Evolutionary conservation across 345 rosid species (phyloP).

Genomic region (Pelargonium nanum): DNA sequence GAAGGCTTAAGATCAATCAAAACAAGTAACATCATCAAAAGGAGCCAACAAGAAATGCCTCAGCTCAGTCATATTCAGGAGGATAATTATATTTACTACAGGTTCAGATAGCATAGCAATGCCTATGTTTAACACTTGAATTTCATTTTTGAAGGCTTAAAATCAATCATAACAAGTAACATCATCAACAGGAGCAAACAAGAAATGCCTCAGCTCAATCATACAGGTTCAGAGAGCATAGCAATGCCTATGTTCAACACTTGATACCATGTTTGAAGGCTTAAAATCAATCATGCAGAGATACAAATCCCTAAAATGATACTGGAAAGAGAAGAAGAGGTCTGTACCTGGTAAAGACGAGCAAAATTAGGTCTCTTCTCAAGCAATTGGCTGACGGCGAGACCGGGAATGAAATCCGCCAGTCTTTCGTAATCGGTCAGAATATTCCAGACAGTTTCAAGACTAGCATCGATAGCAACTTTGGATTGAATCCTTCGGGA

Average conservation of each 20-base stretch:
- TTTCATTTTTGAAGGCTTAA: too few relatives aligned
- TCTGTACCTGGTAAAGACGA: slow-evolving; percentile 63
- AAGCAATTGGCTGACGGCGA: slow-evolving; percentile 67
- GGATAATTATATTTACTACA: too few relatives aligned
- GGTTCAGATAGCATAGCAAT: too few relatives aligned
- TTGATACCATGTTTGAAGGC: not conserved
- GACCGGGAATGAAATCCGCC: slow-evolving; percentile 69
- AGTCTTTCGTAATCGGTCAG: slow-evolving; percentile 74
- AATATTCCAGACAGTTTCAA: slow-evolving; percentile 62
- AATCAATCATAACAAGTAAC: slow-evolving; percentile 11
- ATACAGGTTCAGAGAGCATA: too few relatives aligned
- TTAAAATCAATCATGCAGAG: not conserved
- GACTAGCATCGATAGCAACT: slow-evolving; percentile 55
- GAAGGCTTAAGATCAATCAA: too few relatives aligned
- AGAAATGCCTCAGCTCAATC: not conserved
- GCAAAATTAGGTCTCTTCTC: slow-evolving; percentile 64
- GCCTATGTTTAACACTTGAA: too few relatives aligned
- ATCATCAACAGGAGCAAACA: not conserved
- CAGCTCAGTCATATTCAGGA: too few relatives aligned
- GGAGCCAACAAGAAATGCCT: too few relatives aligned
- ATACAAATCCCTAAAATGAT: not conserved
- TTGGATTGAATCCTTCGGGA: slow-evolving; percentile 64
- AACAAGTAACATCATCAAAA: too few relatives aligned
- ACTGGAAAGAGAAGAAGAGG: not conserved
- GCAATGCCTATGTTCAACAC: too few relatives aligned